phyloP scores from a whole-genome alignment of 2,329 filamentous ascomycete genomes.

The Eurotiales sp. region DNA sequence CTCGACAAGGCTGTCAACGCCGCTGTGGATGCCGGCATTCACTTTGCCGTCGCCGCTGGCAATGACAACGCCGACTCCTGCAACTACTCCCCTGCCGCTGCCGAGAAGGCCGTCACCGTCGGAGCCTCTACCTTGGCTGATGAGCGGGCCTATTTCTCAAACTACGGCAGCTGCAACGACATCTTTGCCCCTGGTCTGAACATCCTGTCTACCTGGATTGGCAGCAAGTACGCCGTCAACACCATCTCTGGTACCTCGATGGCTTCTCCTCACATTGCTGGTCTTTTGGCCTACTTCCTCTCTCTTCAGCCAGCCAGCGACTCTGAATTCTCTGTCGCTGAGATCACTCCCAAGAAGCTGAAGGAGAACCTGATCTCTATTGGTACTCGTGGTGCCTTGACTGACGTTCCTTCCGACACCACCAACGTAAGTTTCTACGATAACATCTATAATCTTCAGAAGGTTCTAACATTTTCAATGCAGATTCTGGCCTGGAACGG shows the following conservation, averaged over 20 bases:
- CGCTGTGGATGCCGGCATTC: conserved; percentile 83
- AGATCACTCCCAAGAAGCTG: conserved; percentile 88
- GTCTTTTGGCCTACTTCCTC: conserved; percentile 95
- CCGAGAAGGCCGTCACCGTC: conserved; percentile 87
- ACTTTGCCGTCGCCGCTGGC: conserved; percentile 97
- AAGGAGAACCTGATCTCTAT: conserved; percentile 84
- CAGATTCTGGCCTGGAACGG: conserved; percentile 96
- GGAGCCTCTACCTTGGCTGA: conserved; percentile 91
- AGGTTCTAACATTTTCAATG: conserved; percentile 21
- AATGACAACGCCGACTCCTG: conserved; percentile 99
- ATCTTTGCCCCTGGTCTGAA: conserved; percentile 97
- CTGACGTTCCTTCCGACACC: conserved; percentile 79
- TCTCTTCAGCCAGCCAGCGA: conserved; percentile 88
- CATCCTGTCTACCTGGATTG: conserved; percentile 98
- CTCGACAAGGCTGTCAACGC: conserved; percentile 92
- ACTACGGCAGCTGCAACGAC: conserved; percentile 98
- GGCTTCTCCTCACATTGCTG: conserved; percentile 95
- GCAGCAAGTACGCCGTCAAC: conserved; percentile 92
- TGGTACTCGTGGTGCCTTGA: conserved; percentile 72
- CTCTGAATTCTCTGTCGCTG: conserved; percentile 84
- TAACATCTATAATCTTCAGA: background rate
- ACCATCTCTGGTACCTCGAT: conserved; percentile 99
- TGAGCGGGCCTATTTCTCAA: conserved; percentile 99
- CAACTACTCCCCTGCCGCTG: conserved; percentile 97
- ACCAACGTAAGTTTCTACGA: conserved; percentile 61